Base-by-base conservation (phyloP, 768 basidiomycete species). In the Podaxis sp. region DNA sequence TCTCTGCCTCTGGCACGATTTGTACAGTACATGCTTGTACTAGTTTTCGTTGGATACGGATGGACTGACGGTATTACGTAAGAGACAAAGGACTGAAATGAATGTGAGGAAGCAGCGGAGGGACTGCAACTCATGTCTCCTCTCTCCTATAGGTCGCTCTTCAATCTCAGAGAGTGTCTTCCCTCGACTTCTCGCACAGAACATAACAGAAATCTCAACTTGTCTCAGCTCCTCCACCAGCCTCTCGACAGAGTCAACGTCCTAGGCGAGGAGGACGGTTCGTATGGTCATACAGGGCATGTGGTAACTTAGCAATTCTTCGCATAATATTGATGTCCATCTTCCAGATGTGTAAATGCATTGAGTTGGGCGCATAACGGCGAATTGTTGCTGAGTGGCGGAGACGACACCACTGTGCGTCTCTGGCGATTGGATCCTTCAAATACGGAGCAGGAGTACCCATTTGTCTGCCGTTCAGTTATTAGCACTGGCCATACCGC, bases 401-500 rank as follows among this genome's bases (percentile, higher is more conserved):
- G 90, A 22, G 91, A 93, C 69, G 90, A 93, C 69, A 85, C 80
- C 47, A 89, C 88, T 38, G 81, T 95, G 25, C 85, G 91, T 69
- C 79, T 96, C 63, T 96, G 94, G 94, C 77, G 82, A 47, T 82
- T 91, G 69, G 84, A 90, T 68, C 65, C 76, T 15, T 70, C 73
- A 33, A 73, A 81, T 66, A 65, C 69, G 19, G 67, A 63, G 27
- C 71, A 79, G 33, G 83, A 84, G 55, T 90, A 87, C 76, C 88
- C 84, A 27, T 93, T 86, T 73, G 73, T 75, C 46, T 92, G 83
- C 69, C 79, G 84, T 60, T 79, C 85, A 7, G 82, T 89, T n/a
- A 86, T 95, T 55, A 72, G 80, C 13, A 94, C 94, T 0, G 92
- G 91, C 2, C 94, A 96, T 72, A 81, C 76, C 51, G 85, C 82